Percentiles rank a stretch among this genome's conserved stretches.
These are phyloP conservation scores for Suillus luteus DNA, from an alignment of 768 basidiomycete genomes.

Conservation along the genomic window DNA sequence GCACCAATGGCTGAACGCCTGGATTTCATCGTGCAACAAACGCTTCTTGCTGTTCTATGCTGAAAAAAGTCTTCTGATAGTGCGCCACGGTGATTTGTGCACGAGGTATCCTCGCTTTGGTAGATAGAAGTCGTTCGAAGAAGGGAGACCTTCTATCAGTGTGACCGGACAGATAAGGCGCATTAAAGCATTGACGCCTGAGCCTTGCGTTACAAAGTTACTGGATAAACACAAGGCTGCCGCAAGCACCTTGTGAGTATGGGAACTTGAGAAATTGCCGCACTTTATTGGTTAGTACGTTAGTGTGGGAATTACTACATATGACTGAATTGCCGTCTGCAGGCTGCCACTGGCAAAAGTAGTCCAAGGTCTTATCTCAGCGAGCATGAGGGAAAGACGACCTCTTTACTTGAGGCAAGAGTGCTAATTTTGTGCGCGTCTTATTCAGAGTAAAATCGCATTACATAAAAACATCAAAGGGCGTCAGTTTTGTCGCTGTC, in stretches of 20 bases:
- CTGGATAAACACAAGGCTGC: constrained; percentile 8
- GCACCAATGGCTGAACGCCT: constrained; percentile 2
- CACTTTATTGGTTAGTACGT: neutral
- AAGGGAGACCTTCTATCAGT: constrained; percentile 7
- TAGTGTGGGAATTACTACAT: constrained; percentile 6
- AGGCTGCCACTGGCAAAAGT: constrained; percentile 1
- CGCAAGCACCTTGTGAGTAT: neutral
- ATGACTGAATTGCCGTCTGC: neutral
- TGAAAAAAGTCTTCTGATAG: constrained; percentile 10
- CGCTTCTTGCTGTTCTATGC: constrained; percentile 3
- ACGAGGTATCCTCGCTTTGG: constrained; percentile 9
- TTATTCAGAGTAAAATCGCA: neutral
- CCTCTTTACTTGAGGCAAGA: constrained; percentile 1
- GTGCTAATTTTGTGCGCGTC: neutral
- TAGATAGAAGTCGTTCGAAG: constrained; percentile 6
- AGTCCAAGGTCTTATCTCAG: neutral
- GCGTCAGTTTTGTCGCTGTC: neutral
- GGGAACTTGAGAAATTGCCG: constrained; percentile 2
- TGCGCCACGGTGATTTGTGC: constrained; percentile 5
- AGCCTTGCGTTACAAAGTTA: constrained; percentile 8
- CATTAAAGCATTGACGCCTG: constrained; percentile 6
- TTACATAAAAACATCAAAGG: neutral
- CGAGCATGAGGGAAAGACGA: constrained; percentile 2
- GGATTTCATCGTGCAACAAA: neutral
- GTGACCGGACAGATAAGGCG: constrained; percentile 6